Evolutionary conservation across 2,329 filamentous ascomycete genomes (phyloP), one percentile per base, ranked within the genome.

Genomic region (Ophiostoma sp.): DNA sequence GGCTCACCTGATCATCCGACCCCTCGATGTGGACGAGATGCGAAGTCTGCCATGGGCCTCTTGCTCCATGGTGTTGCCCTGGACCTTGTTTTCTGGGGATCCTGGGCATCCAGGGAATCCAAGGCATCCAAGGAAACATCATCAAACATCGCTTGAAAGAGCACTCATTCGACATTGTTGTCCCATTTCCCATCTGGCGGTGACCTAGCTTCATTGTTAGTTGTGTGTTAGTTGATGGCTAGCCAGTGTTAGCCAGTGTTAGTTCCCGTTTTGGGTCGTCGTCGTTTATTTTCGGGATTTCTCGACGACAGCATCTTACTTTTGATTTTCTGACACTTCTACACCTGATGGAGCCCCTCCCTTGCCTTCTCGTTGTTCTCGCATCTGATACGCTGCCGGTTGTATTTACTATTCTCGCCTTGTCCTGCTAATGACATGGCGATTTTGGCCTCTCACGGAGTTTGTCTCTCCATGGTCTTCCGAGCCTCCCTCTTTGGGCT

Each of bases 171-270:
- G 61, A 66, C 8, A 22, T 28, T 45, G 61, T 42, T 64, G 36
- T 66, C n/a, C 61, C 61, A 64, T 39, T 50, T 68, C 64, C 63
- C 64, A 68, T 50, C 66, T 69, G 66, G 66, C 66, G 66, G 66
- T 69, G 66, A 69, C 66, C 66, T 69, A 50, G 66, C 66, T 17
- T 50, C 45, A 11, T 15, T 42, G 33, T 36, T 64, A 64, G 57
- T 19, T 19, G 17, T 39, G 57, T 61, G 31, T 17, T 57, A 57
- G 59, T 12, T n/a, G 28, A 4, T 59, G 3, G 28, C 33, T 63
- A 63, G 33, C 33, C 31, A 63, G 28, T 39, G 59, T 39, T 63
- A 25, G 59, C 59, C 50, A 55, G 25, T 39, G 19, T 42, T 39
- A 63, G 59, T 63, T 63, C 59, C 66, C 45, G 28, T 45, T 39